Conservation (phyloP, 2,329 filamentous ascomycete genomes). For the Lasiodiplodia sp. region DNA sequence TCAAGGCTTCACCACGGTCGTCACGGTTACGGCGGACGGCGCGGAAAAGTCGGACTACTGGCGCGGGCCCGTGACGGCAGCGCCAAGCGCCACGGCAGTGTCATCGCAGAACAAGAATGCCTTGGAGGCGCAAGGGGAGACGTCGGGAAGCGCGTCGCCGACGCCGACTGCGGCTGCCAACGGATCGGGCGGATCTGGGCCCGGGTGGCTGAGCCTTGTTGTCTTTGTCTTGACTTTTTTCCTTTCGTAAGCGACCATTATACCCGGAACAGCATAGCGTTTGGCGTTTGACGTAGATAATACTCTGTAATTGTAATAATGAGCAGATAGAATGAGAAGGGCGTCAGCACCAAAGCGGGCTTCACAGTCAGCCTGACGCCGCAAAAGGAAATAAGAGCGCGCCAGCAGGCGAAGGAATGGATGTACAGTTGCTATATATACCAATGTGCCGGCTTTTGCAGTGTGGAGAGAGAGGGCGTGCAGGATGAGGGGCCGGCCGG, state of each 20-base stretch:
- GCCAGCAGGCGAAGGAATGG: constrained; percentile 1
- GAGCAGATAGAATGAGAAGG: neutral
- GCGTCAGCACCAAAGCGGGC: constrained; percentile 7
- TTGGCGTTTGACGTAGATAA: constrained; percentile 25
- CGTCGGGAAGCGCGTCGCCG: constrained; percentile 5
- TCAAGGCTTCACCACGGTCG: constrained; percentile 58
- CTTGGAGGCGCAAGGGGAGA: constrained; percentile 8
- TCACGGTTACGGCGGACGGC: constrained; percentile 49
- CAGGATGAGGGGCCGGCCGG: constrained; percentile 18
- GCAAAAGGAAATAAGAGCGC: constrained; percentile 11
- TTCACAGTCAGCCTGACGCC: constrained; percentile 12
- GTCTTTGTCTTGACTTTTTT: constrained; percentile 8
- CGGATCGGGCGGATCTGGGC: neutral
- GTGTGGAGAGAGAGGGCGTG: neutral
- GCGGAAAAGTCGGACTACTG: constrained; percentile 54
- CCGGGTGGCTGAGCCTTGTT: constrained; percentile 11
- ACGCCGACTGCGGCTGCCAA: neutral
- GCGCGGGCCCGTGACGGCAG: constrained; percentile 53
- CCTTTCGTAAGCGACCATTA: constrained; percentile 1
- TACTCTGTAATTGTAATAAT: constrained; percentile 10
- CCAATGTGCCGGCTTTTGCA: neutral
- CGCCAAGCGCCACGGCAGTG: constrained; percentile 9
- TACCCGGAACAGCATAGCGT: constrained; percentile 25
- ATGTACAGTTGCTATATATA: constrained; percentile 15
- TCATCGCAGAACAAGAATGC: neutral